These are phyloP conservation scores for Gelatoporia subvermispora DNA, from an alignment of 768 basidiomycete species.

Conservation along the genomic window DNA sequence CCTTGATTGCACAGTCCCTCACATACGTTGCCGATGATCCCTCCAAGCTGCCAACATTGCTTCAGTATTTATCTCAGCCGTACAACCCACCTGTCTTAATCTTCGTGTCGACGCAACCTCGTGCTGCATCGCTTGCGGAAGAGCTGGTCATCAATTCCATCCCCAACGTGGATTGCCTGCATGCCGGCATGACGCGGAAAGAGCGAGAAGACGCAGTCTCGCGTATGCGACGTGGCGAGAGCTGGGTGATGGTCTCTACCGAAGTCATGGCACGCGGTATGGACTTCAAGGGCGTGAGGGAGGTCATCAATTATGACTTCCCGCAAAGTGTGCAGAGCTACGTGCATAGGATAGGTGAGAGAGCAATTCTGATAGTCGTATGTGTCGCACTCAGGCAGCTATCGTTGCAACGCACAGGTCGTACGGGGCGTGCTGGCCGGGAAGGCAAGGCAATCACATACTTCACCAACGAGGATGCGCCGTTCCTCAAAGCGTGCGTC, in stretches of 20 bases:
- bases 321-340: conserved; percentile 95
- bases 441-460: conserved; percentile 93
- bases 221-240: conserved; percentile 83
- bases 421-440: conserved; percentile 90
- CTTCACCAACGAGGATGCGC: conserved; percentile 91
- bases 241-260: conserved; percentile 94
- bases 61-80: conserved; percentile 72
- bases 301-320: conserved; percentile 97
- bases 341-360: conserved; percentile 87
- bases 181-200: conserved; percentile 84
- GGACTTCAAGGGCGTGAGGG: conserved; percentile 92
- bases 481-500: conserved; percentile 82
- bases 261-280: conserved; percentile 98
- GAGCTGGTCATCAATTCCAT: conserved; percentile 78
- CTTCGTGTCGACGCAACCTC: conserved; percentile 87
- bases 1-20: conserved; percentile 83
- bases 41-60: conserved; percentile 89
- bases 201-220: conserved; percentile 82
- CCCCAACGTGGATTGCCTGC: conserved; percentile 81
- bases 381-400: neutral
- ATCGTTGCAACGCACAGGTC: conserved; percentile 43
- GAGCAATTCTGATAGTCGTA: neutral
- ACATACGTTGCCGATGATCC: conserved; percentile 90
- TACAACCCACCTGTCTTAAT: conserved; percentile 90
- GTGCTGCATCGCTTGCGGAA: conserved; percentile 73